These are phyloP conservation scores for Rhinocladiella mackenziei DNA, from an alignment of 2,329 filamentous ascomycete species.

Conservation along the genomic window DNA sequence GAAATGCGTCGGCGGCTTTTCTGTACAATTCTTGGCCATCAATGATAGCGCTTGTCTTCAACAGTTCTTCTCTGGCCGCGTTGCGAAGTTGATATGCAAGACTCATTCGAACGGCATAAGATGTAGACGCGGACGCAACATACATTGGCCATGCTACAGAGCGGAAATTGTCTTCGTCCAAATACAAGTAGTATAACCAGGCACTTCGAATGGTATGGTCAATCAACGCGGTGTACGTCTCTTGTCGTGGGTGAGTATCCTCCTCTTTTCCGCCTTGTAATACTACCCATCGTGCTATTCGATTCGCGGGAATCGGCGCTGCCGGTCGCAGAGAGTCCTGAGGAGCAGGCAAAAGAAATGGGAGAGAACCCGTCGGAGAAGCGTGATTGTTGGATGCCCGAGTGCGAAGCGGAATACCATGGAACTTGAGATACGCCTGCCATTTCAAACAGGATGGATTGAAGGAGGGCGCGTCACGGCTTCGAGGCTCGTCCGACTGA, in stretches of 20 bases:
- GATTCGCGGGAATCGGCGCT: slow-evolving; percentile 57
- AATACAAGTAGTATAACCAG: slow-evolving; percentile 83
- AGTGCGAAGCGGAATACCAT: slow-evolving; percentile 62
- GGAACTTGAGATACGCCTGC: slow-evolving; percentile 87
- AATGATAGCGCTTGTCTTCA: slow-evolving; percentile 55
- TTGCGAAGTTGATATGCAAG: slow-evolving; percentile 63
- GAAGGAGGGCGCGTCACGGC: slow-evolving; percentile 64
- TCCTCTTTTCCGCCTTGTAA: slow-evolving; percentile 43
- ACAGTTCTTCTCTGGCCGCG: slow-evolving; percentile 71
- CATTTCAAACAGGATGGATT: slow-evolving; percentile 94
- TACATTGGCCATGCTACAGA: slow-evolving; percentile 68
- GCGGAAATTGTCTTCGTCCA: slow-evolving; percentile 62
- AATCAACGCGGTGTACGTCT: slow-evolving; percentile 74
- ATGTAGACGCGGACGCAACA: slow-evolving; percentile 58
- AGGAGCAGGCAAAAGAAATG: slow-evolving; percentile 67
- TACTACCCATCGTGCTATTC: slow-evolving; percentile 64
- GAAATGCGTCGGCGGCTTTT: slow-evolving; percentile 60
- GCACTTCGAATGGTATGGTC: slow-evolving; percentile 75
- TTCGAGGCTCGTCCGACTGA: slow-evolving; percentile 57
- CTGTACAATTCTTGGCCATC: slow-evolving; percentile 55
- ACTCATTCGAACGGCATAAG: slow-evolving; percentile 58
- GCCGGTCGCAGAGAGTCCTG: slow-evolving; percentile 27
- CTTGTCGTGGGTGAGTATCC: slow-evolving; percentile 55
- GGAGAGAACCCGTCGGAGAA: slow-evolving; percentile 80
- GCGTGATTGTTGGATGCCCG: slow-evolving; percentile 85